A percentile compares a stretch with the other conserved stretches of the same genome.
These are phyloP conservation scores for Oryza punctata DNA, from an alignment of 176 grass and related monocot genomes.

Conservation along the genomic window DNA sequence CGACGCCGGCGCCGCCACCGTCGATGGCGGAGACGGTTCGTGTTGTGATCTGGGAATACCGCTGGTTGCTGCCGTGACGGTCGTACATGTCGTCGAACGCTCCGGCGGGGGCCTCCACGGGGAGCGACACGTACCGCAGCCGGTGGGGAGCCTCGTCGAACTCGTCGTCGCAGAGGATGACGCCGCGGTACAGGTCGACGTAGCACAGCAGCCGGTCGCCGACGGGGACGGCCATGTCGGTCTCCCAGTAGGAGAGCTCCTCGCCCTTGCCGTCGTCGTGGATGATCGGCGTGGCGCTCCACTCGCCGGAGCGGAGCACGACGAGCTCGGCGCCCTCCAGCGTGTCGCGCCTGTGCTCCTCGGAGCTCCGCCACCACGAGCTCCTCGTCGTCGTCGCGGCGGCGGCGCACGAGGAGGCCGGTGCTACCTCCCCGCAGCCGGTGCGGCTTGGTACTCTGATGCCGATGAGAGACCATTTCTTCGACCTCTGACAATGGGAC, in stretches of 20 bases:
- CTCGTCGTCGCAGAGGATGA: neutral
- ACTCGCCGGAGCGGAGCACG: neutral
- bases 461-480: too few relatives aligned
- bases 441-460: too few relatives aligned
- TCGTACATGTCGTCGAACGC: rapidly evolving
- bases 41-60: too few relatives aligned
- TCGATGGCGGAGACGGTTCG: neutral
- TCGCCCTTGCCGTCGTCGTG: neutral
- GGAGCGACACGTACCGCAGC: neutral
- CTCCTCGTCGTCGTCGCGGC: neutral
- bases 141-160: rapidly evolving
- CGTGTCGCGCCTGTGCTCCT: neutral
- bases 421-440: neutral
- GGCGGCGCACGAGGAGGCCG: neutral
- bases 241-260: neutral
- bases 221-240: too few relatives aligned
- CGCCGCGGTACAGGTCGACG: neutral
- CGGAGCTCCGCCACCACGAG: neutral
- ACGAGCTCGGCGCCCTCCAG: neutral
- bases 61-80: too few relatives aligned
- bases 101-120: neutral
- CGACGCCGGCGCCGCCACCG: neutral
- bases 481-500: too few relatives aligned
- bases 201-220: neutral
- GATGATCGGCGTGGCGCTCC: neutral